Evolutionary conservation across 345 rosid species (phyloP), one percentile per base, ranked within the genome.

Genomic region (Populus tremula): DNA sequence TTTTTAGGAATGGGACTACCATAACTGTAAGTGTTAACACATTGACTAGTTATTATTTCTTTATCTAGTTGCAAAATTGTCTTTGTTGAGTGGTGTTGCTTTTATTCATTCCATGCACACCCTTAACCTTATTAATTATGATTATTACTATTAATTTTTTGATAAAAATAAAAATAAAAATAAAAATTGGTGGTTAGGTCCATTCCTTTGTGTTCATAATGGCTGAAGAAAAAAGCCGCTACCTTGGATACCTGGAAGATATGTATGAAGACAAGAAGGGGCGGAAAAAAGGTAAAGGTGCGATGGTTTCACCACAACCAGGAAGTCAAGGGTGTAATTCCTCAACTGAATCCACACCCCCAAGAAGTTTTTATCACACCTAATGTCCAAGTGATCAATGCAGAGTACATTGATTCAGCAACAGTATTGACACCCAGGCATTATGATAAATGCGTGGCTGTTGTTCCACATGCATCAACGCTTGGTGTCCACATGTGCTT

Each of bases 221-320:
- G 99, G 93, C 90, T 70, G 92, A 92, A 86, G 98, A 87, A 67
- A 91, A 93, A 70, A 89, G 86, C 81, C 91, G 81, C 41, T 92
- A 95, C 21, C 82, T 95, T 86, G 98, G 98, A 64, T 91, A 95
- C 84, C 84, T 95, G 88, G 99, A 95, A 86, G 99, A 95, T 82
- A 95, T 95, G 97, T 95, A 95, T 45, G 99, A 93, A 86, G 98
- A 95, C 90, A 93, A 89, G 83, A 89, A 93, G 82, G 98, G 99
- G 72, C 93, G 82, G 73, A 96, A 91, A 91, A 81, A 95, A 95
- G 80, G 97, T 95, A 73, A 95, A 88, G 88, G 97, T 93, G 71
- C 90, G 98, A 86, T 95, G 99, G 99, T 92, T 95, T 88, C 98
- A 95, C 88, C 89, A 86, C 81, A 87, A 88, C 70, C 91, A 88